Base-by-base conservation (phyloP, 2,329 filamentous ascomycete species). In the Xylariaceae sp. region DNA sequence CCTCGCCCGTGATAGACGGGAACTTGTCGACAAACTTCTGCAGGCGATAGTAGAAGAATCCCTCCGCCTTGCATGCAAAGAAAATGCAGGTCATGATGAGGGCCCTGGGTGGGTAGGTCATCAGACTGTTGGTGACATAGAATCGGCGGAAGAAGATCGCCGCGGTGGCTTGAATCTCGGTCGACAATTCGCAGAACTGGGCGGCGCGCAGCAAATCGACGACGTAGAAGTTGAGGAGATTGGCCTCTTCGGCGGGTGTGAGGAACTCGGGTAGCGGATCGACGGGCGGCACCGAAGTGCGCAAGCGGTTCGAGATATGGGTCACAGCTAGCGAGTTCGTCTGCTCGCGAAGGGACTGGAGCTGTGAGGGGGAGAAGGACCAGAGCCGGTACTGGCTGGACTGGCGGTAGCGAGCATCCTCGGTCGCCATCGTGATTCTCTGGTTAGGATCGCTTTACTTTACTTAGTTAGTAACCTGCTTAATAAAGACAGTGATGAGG, bases 41-140 rank as follows among this genome's bases (percentile, higher is more conserved):
- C 4, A 82, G 74, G 15, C 85, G 83, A 61, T 87, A 85, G 73
- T 93, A 92, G 72, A 87, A 92, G 72, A 87, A 84, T 61, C 90
- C 90, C 71, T 99, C 93, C 3, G 91, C 90, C 76, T 99, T 99
- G 69, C 88, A 92, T 8, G 92, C 92, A 64, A 99, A 89, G 78
- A 95, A 97, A 57, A 99, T 82, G 42, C 89, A 90, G 35, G 92
- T 94, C 71, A 92, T 90, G 72, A 96, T 86, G 66, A 97, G 89
- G 64, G 91, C 87, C 63, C 90, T 89, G 0, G 92, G 93, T 63
- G 93, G 90, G 72, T 99, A 97, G 35, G 92, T 96, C 90, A 97
- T 96, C 70, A 92, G 85, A 47, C 90, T 95, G 76, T 97, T 96
- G 70, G 89, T 93, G 44, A 96, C 83, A 77, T 97, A 99, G 81